These are phyloP conservation scores for Candida hispaniensis DNA, from an alignment of 805 yeast genomes.

Conservation along the genomic window DNA sequence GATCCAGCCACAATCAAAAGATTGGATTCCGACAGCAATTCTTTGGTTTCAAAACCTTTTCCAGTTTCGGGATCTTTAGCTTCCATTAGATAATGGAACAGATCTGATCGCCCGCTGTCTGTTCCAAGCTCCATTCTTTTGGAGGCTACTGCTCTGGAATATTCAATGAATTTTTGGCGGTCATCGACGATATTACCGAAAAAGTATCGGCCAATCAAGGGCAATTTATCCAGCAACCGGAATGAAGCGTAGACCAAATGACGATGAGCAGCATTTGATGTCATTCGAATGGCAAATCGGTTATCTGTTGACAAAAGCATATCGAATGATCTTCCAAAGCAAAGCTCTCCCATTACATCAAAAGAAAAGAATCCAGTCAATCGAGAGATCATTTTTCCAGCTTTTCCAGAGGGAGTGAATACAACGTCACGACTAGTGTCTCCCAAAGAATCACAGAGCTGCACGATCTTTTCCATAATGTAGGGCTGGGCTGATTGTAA, in stretches of 20 bases:
- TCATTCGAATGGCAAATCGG: slow-evolving; percentile 17
- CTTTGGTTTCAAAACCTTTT: slow-evolving; percentile 18
- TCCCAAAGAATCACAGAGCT: slow-evolving; percentile 17
- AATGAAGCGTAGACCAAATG: slow-evolving; percentile 17
- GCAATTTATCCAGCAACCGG: slow-evolving; percentile 16
- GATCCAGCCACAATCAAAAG: slow-evolving; percentile 20
- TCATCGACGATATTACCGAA: slow-evolving; percentile 17
- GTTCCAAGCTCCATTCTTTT: slow-evolving; percentile 18
- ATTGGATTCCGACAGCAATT: slow-evolving; percentile 19
- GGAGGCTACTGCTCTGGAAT: slow-evolving; percentile 19
- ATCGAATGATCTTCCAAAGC: slow-evolving; percentile 19
- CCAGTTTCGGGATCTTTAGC: slow-evolving; percentile 20
- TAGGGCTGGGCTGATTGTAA: slow-evolving; percentile 18
- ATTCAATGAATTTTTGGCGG: slow-evolving; percentile 17
- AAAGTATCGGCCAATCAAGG: slow-evolving; percentile 17
- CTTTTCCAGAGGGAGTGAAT: slow-evolving; percentile 13
- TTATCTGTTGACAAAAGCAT: slow-evolving; percentile 17
- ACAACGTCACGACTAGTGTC: slow-evolving; percentile 17
- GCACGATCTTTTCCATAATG: slow-evolving; percentile 17
- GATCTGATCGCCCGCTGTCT: slow-evolving; percentile 17
- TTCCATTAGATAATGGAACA: slow-evolving; percentile 18
- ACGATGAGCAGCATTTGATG: slow-evolving; percentile 19
- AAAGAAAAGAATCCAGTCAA: slow-evolving; percentile 17
- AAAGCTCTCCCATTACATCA: slow-evolving; percentile 20
- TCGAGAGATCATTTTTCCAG: slow-evolving; percentile 18